Conservation (phyloP, 768 basidiomycete species). For the Trametes maxima region DNA sequence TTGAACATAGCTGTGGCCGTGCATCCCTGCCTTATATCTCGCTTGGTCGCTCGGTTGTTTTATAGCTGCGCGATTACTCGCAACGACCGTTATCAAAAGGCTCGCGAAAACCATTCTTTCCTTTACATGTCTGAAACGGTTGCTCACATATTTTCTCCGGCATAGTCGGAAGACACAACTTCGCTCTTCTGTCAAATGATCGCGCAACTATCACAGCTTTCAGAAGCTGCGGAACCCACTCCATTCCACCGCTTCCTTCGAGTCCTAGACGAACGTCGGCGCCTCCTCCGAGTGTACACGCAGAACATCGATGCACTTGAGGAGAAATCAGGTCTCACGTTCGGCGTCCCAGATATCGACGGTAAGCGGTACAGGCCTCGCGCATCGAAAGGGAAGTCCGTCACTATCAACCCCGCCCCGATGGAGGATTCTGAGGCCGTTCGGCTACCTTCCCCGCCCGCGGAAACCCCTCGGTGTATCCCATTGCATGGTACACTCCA, state of each 20-base stretch:
- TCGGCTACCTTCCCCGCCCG: conserved; percentile 53
- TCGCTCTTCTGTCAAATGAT: conserved; percentile 89
- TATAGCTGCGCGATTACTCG: too few species aligned
- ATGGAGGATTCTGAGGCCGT: conserved; percentile 3
- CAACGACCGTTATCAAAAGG: not conserved
- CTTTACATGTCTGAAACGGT: not conserved
- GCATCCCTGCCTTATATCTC: too few species aligned
- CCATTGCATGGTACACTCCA: conserved; percentile 89
- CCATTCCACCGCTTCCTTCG: conserved; percentile 79
- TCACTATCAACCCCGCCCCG: conserved; percentile 11
- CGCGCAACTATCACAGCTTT: conserved; percentile 74
- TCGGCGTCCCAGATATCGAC: conserved; percentile 77
- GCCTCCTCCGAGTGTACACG: conserved; percentile 84
- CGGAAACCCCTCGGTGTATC: conserved; percentile 76
- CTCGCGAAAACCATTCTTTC: not conserved
- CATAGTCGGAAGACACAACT: conserved; percentile 73
- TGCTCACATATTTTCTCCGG: conserved; percentile 3
- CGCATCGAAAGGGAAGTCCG: conserved; percentile 39
- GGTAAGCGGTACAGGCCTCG: conserved; percentile 57
- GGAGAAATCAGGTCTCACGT: conserved; percentile 80
- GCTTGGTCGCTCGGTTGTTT: too few species aligned
- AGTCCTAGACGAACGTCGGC: conserved; percentile 71
- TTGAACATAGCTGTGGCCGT: too few species aligned
- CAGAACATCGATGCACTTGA: conserved; percentile 95
- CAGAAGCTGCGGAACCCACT: conserved; percentile 74